Conservation (phyloP, 2,329 filamentous ascomycete genomes). For the Arachnopeziza araneosa region DNA sequence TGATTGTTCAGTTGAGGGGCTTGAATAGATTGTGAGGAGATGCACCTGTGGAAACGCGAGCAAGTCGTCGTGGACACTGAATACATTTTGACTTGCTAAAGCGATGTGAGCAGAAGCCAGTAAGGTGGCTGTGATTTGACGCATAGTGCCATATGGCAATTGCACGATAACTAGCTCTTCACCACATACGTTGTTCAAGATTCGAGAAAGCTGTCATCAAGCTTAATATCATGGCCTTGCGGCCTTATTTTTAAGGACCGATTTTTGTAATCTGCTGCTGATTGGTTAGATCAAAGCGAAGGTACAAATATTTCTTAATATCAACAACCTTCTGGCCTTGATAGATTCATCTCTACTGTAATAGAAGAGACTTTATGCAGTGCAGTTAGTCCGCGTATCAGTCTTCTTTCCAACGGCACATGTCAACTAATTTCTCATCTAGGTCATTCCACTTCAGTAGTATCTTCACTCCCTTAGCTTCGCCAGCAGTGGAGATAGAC, state of each 20-base stretch:
- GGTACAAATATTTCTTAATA: background rate
- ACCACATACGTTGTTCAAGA: slow-evolving; percentile 2
- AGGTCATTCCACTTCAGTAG: too few species aligned
- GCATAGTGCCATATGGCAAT: slow-evolving; percentile 31
- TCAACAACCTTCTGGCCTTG: too few species aligned
- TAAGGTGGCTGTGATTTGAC: slow-evolving; percentile 22
- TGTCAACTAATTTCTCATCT: too few species aligned
- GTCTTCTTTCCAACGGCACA: too few species aligned
- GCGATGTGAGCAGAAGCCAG: slow-evolving; percentile 31
- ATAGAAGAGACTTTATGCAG: too few species aligned
- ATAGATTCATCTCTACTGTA: too few species aligned
- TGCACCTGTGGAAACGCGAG: slow-evolving; percentile 65
- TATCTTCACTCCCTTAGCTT: too few species aligned
- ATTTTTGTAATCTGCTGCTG: background rate
- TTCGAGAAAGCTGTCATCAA: slow-evolving; percentile 11
- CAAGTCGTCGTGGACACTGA: slow-evolving; percentile 68
- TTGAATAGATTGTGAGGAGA: background rate
- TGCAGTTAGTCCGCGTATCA: too few species aligned
- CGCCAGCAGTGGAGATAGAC: too few species aligned
- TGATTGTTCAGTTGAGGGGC: slow-evolving; percentile 15
- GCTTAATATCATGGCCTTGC: background rate
- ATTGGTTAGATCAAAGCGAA: background rate
- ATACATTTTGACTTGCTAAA: slow-evolving; percentile 50
- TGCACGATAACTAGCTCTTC: slow-evolving; percentile 8
- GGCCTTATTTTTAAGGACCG: background rate